Conservation (phyloP, 306 rosid genomes). For the Neltuma alba region DNA sequence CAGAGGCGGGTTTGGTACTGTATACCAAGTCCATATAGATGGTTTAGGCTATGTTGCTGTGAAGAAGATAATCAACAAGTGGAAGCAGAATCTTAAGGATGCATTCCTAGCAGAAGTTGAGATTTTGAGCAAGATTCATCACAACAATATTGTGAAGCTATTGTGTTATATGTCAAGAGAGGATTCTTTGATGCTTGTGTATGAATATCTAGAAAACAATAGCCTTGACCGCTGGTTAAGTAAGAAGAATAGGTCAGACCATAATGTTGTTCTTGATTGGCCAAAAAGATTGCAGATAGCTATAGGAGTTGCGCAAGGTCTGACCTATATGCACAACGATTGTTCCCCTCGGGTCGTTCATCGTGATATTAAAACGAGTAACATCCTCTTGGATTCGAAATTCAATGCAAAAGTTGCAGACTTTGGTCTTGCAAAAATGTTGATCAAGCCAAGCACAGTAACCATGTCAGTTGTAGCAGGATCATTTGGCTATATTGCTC, state of each 20-base stretch:
- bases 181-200: conserved; percentile 72
- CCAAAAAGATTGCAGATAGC: conserved; percentile 75
- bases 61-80: conserved; percentile 62
- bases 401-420: conserved; percentile 87
- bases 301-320: conserved; percentile 74
- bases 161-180: conserved; percentile 63
- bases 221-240: conserved; percentile 82
- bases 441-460: conserved; percentile 71
- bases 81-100: conserved; percentile 60
- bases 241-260: conserved; percentile 38
- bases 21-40: conserved; percentile 56
- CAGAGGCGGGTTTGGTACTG: conserved; percentile 80
- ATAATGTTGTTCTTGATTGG: conserved; percentile 55
- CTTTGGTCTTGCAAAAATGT: conserved; percentile 80
- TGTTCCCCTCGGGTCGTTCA: conserved; percentile 71
- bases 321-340: conserved; percentile 85
- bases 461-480: conserved; percentile 84
- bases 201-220: conserved; percentile 64
- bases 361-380: conserved; percentile 81
- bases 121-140: conserved; percentile 73
- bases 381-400: conserved; percentile 72
- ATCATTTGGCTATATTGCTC: conserved; percentile 96
- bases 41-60: conserved; percentile 61
- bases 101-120: conserved; percentile 76
- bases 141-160: conserved; percentile 79